Percentiles rank a stretch among this genome's conserved stretches.
These are phyloP conservation scores for Penicillium sp. DNA, from an alignment of 2,329 filamentous ascomycete species.

Conservation along the genomic window DNA sequence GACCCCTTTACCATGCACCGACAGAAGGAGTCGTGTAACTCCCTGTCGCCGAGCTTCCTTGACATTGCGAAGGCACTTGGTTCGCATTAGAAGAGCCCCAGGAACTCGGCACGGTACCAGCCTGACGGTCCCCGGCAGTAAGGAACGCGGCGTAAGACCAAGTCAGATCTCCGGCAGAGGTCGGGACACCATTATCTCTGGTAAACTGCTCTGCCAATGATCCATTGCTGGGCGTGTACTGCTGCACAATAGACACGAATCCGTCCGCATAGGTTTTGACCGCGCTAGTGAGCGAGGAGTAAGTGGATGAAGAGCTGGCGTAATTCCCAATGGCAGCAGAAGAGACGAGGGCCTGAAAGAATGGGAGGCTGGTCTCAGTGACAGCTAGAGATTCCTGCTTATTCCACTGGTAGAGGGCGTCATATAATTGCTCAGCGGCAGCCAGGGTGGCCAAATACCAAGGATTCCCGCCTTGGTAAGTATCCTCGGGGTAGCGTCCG, in stretches of 20 bases:
- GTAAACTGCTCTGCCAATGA: constrained; percentile 41
- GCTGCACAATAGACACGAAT: constrained; percentile 51
- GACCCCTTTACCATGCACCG: constrained; percentile 4
- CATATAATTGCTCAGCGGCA: constrained; percentile 78
- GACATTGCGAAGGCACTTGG: constrained; percentile 9
- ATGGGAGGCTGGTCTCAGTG: constrained; percentile 64
- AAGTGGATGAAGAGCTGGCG: constrained; percentile 55
- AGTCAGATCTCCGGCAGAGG: constrained; percentile 42
- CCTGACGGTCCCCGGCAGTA: constrained; percentile 23
- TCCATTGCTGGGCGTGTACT: constrained; percentile 25
- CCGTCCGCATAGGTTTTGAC: constrained; percentile 65
- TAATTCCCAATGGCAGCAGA: constrained; percentile 65
- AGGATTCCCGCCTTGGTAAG: constrained; percentile 76
- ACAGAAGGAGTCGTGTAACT: constrained; percentile 9
- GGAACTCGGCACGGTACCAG: constrained; percentile 6
- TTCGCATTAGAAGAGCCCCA: constrained; percentile 12
- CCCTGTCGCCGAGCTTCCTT: constrained; percentile 11
- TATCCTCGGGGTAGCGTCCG: constrained; percentile 70
- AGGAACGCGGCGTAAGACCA: constrained; percentile 45
- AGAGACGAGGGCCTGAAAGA: constrained; percentile 68
- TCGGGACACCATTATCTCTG: constrained; percentile 31
- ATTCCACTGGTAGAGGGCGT: constrained; percentile 72
- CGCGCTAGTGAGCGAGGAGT: constrained; percentile 57
- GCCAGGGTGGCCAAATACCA: constrained; percentile 69
- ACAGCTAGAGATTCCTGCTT: constrained; percentile 63